phyloP scores from a whole-genome alignment of 257 asterid genomes.

The Primulina tabacum region DNA sequence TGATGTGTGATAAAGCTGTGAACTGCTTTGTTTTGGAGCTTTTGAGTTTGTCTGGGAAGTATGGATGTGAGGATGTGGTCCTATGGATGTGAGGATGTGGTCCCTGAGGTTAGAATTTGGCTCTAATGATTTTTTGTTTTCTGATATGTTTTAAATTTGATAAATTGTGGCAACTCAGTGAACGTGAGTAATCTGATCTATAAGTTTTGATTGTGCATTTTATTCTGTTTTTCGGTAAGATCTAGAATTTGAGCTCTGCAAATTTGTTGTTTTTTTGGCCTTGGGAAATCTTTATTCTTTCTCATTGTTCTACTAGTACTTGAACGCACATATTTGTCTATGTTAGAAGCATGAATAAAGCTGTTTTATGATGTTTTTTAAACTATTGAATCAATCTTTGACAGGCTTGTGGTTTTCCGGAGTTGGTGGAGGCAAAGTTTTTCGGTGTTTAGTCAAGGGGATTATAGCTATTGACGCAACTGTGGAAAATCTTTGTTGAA shows the following conservation, averaged over 20 bases:
- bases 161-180: background rate
- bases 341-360: background rate
- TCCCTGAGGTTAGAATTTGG: background rate
- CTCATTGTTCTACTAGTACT: background rate
- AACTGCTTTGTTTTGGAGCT: background rate
- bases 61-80: background rate
- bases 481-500: conserved; percentile 19
- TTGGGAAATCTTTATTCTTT: background rate
- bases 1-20: background rate
- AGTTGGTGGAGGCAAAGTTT: conserved; percentile 18
- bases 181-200: background rate
- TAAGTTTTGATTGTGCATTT: background rate
- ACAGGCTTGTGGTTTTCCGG: conserved; percentile 23
- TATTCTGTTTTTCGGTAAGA: background rate
- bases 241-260: background rate
- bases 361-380: conserved; percentile 23
- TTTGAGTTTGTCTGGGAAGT: background rate
- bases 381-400: conserved; percentile 13
- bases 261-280: background rate
- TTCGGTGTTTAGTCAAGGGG: conserved; percentile 8
- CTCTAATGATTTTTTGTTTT: background rate
- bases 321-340: background rate
- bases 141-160: background rate
- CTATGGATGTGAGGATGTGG: background rate
- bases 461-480: conserved; percentile 8